Evolutionary conservation across 116 monocot genomes (phyloP).

Genomic region (Papilionanthe hybrid): DNA sequence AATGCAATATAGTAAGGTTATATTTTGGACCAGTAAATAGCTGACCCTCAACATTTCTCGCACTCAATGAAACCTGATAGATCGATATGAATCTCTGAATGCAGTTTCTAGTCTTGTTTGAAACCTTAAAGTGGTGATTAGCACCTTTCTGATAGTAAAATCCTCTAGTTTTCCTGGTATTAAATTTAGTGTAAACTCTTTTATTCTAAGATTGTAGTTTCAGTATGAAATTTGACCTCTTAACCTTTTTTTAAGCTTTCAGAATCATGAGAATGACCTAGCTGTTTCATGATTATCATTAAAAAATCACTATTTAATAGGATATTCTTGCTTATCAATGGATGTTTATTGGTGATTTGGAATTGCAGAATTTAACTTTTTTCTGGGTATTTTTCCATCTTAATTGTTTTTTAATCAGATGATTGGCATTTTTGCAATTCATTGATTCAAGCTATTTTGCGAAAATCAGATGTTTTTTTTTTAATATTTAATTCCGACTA

Average conservation of each 20-base stretch:
- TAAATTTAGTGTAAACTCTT: background rate
- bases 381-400: background rate
- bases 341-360: background rate
- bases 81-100: background rate
- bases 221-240: background rate
- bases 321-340: background rate
- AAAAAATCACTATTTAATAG: background rate
- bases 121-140: background rate
- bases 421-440: background rate
- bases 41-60: background rate
- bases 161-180: background rate
- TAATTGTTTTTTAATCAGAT: background rate
- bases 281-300: background rate
- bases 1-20: background rate
- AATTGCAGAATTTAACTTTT: background rate
- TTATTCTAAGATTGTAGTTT: background rate
- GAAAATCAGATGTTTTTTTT: background rate
- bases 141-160: background rate
- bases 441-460: slow-evolving; percentile 5
- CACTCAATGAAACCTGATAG: background rate
- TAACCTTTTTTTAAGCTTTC: background rate
- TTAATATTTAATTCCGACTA: background rate
- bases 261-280: background rate
- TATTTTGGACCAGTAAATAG: background rate
- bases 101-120: background rate